Conservation (phyloP, 441 rosid species). For the Bruguiera hainesii region DNA sequence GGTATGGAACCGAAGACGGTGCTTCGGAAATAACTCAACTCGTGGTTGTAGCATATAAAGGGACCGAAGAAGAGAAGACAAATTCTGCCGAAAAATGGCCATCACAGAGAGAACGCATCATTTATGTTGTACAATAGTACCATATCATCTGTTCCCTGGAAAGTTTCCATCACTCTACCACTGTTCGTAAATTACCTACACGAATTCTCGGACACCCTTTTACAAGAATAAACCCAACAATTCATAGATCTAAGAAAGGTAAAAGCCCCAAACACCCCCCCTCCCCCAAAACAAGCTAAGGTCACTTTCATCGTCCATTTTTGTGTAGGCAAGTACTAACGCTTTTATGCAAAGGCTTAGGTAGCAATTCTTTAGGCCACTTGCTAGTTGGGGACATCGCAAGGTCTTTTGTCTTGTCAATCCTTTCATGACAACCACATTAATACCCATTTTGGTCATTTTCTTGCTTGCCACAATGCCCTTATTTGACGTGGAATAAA, state of each 20-base stretch:
- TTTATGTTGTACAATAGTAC: too few species aligned
- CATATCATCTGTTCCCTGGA: neutral
- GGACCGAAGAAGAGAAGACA: neutral
- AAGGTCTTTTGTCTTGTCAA: neutral
- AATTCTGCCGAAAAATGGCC: too few species aligned
- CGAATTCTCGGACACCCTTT: neutral
- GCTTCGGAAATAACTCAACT: constrained; percentile 5
- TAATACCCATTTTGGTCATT: too few species aligned
- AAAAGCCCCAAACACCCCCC: neutral
- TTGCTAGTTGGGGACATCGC: too few species aligned
- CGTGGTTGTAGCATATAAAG: neutral
- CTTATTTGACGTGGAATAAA: too few species aligned
- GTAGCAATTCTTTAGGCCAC: neutral
- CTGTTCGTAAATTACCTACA: constrained; percentile 5
- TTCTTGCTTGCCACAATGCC: too few species aligned
- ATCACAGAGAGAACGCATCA: too few species aligned
- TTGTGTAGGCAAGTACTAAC: neutral
- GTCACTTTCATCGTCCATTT: too few species aligned
- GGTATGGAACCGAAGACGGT: neutral
- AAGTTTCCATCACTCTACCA: constrained; percentile 1
- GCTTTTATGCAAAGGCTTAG: too few species aligned
- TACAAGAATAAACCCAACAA: constrained; percentile 4
- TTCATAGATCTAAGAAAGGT: constrained; percentile 9
- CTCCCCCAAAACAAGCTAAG: too few species aligned
- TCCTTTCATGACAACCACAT: too few species aligned